Conservation (phyloP, 2,329 filamentous ascomycete species). For the Daldinia sp. region DNA sequence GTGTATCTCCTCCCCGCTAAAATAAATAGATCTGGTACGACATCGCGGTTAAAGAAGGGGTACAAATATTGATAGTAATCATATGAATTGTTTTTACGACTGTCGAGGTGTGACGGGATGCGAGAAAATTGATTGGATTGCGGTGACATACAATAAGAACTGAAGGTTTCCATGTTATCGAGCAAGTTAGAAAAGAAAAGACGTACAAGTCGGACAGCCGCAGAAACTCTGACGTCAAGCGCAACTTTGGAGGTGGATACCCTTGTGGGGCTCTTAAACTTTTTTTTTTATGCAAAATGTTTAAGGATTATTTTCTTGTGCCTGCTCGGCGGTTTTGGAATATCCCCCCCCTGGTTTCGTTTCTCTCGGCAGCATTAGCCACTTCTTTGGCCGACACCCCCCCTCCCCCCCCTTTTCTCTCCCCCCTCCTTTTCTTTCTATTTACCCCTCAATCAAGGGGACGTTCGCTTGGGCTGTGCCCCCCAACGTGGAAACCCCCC, state of each 20-base stretch:
- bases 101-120: slow-evolving; percentile 9
- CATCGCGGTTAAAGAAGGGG: slow-evolving; percentile 31
- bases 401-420: neutral
- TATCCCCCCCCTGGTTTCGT: neutral
- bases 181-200: slow-evolving; percentile 19
- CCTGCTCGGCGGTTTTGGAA: slow-evolving; percentile 37
- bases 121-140: neutral
- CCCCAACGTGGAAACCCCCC: neutral
- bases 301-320: slow-evolving; percentile 22
- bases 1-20: neutral
- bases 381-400: slow-evolving; percentile 21
- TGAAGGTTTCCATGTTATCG: neutral
- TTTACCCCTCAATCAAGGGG: slow-evolving; percentile 25
- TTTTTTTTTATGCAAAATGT: slow-evolving; percentile 25
- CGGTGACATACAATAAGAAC: neutral
- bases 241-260: slow-evolving; percentile 26
- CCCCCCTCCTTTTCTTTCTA: neutral
- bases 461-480: neutral
- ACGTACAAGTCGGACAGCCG: slow-evolving; percentile 38
- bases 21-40: slow-evolving; percentile 28
- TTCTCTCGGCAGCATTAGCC: slow-evolving; percentile 29
- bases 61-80: slow-evolving; percentile 24
- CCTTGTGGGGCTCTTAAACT: slow-evolving; percentile 26
- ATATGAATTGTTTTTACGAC: slow-evolving; percentile 6
- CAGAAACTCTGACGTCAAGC: slow-evolving; percentile 42